phyloP scores from a whole-genome alignment of 2,329 filamentous ascomycete genomes.

The Fusarium pseudocircinatum region DNA sequence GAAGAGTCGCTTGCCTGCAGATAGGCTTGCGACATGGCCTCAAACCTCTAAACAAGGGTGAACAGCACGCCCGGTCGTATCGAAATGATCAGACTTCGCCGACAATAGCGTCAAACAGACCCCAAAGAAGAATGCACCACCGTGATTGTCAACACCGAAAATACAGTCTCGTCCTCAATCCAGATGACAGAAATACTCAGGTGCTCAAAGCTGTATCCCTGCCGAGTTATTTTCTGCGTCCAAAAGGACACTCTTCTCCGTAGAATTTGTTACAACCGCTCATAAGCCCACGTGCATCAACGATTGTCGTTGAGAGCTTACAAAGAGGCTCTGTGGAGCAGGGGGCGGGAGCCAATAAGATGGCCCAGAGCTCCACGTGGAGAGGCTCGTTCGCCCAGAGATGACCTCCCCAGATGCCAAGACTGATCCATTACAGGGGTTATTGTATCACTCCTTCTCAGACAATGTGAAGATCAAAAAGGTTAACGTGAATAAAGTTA shows the following conservation, averaged over 20 bases:
- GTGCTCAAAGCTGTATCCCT: fast-evolving
- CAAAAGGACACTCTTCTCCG: too few species aligned
- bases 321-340: conserved; percentile 6
- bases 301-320: conserved; percentile 24
- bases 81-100: neutral
- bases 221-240: fast-evolving
- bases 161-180: neutral
- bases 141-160: neutral
- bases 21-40: neutral
- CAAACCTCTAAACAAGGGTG: neutral
- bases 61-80: fast-evolving
- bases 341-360: conserved; percentile 12
- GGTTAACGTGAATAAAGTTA: neutral
- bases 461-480: neutral
- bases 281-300: conserved; percentile 27
- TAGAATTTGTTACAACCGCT: neutral
- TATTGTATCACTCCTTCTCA: neutral
- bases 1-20: neutral
- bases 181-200: neutral
- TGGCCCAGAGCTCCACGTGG: conserved; percentile 13
- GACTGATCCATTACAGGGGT: conserved; percentile 6
- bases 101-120: neutral
- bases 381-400: conserved; percentile 21
- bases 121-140: neutral
- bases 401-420: conserved; percentile 23